Evolutionary conservation across 495 filamentous ascomycete species (phyloP), one percentile per base, ranked within the genome.

Genomic region (Trypethelium eluteriae): DNA sequence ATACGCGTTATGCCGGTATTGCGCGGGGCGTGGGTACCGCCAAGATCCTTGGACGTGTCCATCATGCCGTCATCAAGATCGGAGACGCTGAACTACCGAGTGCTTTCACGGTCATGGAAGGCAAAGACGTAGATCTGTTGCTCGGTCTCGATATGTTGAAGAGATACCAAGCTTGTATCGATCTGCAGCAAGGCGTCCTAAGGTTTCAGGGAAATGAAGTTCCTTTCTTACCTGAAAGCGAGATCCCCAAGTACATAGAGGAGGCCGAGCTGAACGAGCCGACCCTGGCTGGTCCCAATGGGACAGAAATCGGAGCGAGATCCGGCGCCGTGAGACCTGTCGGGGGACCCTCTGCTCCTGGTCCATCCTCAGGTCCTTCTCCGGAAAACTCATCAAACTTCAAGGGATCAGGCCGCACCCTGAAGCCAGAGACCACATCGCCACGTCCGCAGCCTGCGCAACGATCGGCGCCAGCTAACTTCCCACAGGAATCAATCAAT

Each of bases 31-130:
- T 99, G 16, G 94, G 94, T 25, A 96, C 92, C 2, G 95, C 94
- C 41, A 88, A 86, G 61, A 96, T 99, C 68, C 86, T 99, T 18
- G 94, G 94, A 46, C 91, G 93, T 36, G 94, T 99, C 0, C 94
- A 98, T 73, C 89, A 88, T 18, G 93, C 95, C 14, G 90, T 90
- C 75, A 93, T 98, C 74, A 90, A 89, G 78, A 96, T 99, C 69
- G 95, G 94, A 18, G 84, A 83, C 44, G 84, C 93, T 72, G 92
- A 91, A 73, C 83, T 99, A 62, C 86, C 93, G 0, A 97, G 92
- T 80, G 90, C 89, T 62, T 99, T 99, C 77, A 98, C 95, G n/a
- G 94, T 99, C 69, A 97, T 99, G 94, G 94, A 99, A 77, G 94
- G 94, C 44, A 99, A 98, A 77, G 86, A 90, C 66, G 94, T 98